Base-by-base conservation (phyloP, 75 land plant genomes). In the Selaginella moellendorffii region DNA sequence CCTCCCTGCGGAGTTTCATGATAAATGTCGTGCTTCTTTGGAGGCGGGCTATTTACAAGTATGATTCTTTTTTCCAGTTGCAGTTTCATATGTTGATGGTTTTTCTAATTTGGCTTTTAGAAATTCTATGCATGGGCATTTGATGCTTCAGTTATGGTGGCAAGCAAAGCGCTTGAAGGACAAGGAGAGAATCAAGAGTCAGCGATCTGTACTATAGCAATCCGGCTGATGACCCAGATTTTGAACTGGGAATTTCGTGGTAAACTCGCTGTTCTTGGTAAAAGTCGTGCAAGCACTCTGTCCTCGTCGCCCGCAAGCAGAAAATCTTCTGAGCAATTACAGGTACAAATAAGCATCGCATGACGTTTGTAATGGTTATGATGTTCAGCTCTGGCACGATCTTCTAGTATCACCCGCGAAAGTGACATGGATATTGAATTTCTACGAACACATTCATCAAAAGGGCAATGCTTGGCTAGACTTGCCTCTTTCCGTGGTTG, bases 1-100 rank as follows among this genome's bases (percentile, higher is more conserved):
- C 26, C 81, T 95, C 61, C 85, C 99, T 31, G 72, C 83, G 60
- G 99, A 89, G 70, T 83, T 89, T 64, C 91, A 95, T 81, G 88
- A 82, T 59, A 73, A 86, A 60, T 95, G 99, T 46, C 72, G 81
- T 9, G 73, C 61, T 23, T 82, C 80, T 36, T 75, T 95, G 42
- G 99, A 95, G 77, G 64, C 65, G 20, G 80, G 79, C 2, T 86
- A 86, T 69, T 46, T 95, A 53, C 83, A 89, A 84, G 99, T 89
- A 53, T 30, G n/a, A n/a, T n/a, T n/a, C n/a, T n/a, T n/a, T n/a
- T n/a, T n/a, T n/a, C n/a, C n/a, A n/a, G n/a, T n/a, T n/a, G n/a
- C n/a, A n/a, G n/a, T n/a, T n/a, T 17, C 29, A 52, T 26, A 20
- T 22, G 26, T 58, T 74, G 5, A 53, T 24, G 54, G 23, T 27